phyloP scores from a whole-genome alignment of 371 early-diverging fungal species.

The Capillidium rhysosporum region DNA sequence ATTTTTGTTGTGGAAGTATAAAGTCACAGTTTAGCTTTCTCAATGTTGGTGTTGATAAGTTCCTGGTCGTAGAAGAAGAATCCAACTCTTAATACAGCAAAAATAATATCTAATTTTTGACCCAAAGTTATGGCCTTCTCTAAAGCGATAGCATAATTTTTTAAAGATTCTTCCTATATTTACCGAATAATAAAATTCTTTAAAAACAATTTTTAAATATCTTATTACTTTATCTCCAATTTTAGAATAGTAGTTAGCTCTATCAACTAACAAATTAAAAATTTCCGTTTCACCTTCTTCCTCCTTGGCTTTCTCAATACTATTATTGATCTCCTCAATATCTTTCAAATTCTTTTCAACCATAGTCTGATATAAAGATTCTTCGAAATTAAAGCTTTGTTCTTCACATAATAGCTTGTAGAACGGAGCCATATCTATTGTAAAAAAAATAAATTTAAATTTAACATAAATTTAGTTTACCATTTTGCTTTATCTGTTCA shows the following conservation, averaged over 20 bases:
- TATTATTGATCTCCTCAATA: conserved; percentile 56
- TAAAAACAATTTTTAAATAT: not conserved
- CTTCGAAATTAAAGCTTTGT: conserved; percentile 31
- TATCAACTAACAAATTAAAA: conserved; percentile 73
- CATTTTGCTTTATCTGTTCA: conserved; percentile 41
- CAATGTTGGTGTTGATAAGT: conserved; percentile 54
- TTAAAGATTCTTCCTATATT: conserved; percentile 58
- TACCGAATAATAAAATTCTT: not conserved
- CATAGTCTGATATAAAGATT: conserved; percentile 26
- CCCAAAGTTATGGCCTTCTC: conserved; percentile 81
- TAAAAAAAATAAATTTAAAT: not conserved
- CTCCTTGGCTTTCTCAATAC: conserved; percentile 68
- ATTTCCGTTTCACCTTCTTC: conserved; percentile 90
- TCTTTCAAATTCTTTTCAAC: conserved; percentile 46
- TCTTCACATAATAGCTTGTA: conserved; percentile 42
- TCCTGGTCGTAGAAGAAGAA: conserved; percentile 77
- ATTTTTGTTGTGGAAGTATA: not conserved
- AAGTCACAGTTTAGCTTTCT: conserved; percentile 44
- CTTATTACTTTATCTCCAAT: conserved; percentile 79
- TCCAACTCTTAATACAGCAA: conserved; percentile 82
- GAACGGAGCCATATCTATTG: conserved; percentile 69
- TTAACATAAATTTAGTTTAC: conserved; percentile 19
- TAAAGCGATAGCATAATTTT: conserved; percentile 56
- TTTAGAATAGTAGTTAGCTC: conserved; percentile 75
- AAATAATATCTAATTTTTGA: conserved; percentile 78